Conservation (phyloP, 768 basidiomycete species). For the Tylopilus sp. region DNA sequence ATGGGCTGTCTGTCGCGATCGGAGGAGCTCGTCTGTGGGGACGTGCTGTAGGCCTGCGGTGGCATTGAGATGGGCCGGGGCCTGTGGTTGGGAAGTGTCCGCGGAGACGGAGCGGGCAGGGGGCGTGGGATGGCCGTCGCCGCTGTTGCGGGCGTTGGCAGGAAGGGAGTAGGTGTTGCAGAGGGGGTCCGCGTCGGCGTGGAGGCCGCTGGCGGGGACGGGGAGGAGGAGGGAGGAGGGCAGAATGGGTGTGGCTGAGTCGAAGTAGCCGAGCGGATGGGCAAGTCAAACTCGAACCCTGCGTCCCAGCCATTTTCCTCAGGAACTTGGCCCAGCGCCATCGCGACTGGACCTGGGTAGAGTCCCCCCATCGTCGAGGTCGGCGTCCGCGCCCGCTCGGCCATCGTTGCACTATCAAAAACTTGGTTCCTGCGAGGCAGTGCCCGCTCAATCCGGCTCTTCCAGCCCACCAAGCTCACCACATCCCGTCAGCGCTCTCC, state of each 20-base stretch:
- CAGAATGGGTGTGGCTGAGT: conserved; percentile 25
- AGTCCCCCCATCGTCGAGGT: conserved; percentile 28
- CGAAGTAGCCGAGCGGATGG: conserved; percentile 36
- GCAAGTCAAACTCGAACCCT: conserved; percentile 67
- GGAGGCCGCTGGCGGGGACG: conserved; percentile 8
- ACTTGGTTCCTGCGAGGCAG: conserved; percentile 20
- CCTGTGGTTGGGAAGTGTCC: conserved; percentile 29
- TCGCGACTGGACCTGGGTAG: conserved; percentile 49
- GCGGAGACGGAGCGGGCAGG: conserved; percentile 22
- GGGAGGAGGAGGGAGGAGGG: conserved; percentile 11
- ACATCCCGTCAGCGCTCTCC: neutral
- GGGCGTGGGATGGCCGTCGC: conserved; percentile 34
- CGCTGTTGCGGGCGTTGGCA: conserved; percentile 13
- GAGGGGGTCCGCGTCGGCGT: conserved; percentile 12
- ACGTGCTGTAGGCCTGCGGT: conserved; percentile 49
- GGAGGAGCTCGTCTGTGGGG: conserved; percentile 30
- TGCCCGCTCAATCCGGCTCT: conserved; percentile 19
- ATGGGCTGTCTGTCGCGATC: conserved; percentile 31
- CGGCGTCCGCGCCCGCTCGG: conserved; percentile 4
- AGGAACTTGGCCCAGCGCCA: conserved; percentile 46
- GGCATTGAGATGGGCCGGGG: conserved; percentile 76
- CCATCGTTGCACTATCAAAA: conserved; percentile 14
- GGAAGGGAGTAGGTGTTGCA: conserved; percentile 7
- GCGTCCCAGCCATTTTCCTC: conserved; percentile 43
- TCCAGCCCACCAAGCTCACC: conserved; percentile 2